Evolutionary conservation across 306 rosid species (phyloP).

Genomic region (Malus fusca): DNA sequence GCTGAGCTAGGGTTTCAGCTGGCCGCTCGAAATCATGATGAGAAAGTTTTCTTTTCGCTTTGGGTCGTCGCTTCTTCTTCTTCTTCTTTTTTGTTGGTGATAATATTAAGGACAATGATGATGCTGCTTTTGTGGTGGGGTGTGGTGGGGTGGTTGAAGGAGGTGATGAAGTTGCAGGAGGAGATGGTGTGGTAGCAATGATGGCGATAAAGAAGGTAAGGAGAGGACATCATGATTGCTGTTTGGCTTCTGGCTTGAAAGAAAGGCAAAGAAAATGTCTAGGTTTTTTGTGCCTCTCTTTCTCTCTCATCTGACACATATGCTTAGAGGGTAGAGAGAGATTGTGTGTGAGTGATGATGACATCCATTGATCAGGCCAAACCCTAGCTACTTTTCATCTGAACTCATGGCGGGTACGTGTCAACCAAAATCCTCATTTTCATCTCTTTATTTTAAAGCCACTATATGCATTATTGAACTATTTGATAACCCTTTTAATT

Average conservation of each 20-base stretch:
- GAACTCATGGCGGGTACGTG: neutral
- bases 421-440: neutral
- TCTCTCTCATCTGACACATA: conserved; percentile 11
- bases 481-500: too few species aligned
- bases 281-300: conserved; percentile 17
- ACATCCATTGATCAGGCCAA: neutral
- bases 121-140: conserved; percentile 43
- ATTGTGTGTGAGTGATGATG: neutral
- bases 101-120: conserved; percentile 26
- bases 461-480: too few species aligned
- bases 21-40: neutral
- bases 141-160: conserved; percentile 39
- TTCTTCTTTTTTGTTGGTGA: conserved; percentile 9
- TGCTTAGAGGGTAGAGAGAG: neutral
- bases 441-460: neutral
- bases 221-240: conserved; percentile 53
- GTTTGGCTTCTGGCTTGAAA: conserved; percentile 35
- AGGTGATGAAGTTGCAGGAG: conserved; percentile 7
- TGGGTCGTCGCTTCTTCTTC: neutral
- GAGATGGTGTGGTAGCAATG: conserved; percentile 52
- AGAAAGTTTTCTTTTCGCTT: neutral
- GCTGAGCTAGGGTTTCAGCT: conserved; percentile 6
- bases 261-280: conserved; percentile 19
- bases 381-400: neutral
- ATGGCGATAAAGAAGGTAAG: conserved; percentile 52